phyloP scores from a whole-genome alignment of 768 basidiomycete species.

The Trametopsis cervina region DNA sequence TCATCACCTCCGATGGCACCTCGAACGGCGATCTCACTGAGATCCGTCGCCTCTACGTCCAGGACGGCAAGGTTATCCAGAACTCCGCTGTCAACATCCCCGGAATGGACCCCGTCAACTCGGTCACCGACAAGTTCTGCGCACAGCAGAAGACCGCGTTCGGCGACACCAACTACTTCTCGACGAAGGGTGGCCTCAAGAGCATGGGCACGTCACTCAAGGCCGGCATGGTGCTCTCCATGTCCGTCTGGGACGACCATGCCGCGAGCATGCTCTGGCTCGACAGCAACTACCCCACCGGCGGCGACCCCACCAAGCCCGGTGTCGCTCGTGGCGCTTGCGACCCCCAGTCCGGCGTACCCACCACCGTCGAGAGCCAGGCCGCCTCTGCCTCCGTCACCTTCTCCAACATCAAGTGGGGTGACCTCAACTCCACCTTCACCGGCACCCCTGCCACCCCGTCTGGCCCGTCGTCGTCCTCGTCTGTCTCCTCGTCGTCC shows the following conservation, averaged over 20 bases:
- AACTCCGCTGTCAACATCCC: slow-evolving; percentile 1
- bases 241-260: slow-evolving; percentile 2
- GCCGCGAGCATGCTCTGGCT: not conserved
- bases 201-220: not conserved
- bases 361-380: not conserved
- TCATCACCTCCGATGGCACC: not conserved
- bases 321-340: slow-evolving; percentile 2
- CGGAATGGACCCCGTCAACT: not conserved
- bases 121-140: slow-evolving; percentile 2
- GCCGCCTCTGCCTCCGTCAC: not conserved
- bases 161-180: slow-evolving; percentile 1
- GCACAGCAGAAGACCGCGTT: slow-evolving; percentile 3
- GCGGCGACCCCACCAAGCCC: not conserved
- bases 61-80: slow-evolving; percentile 4
- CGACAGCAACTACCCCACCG: not conserved
- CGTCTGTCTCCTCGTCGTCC: too few species aligned
- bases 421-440: slow-evolving; percentile 1
- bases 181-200: not conserved
- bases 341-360: not conserved
- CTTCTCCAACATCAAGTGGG: slow-evolving; percentile 5
- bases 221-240: not conserved
- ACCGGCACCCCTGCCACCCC: not conserved
- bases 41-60: slow-evolving; percentile 3
- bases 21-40: not conserved
- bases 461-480: too few species aligned